phyloP scores from a whole-genome alignment of 257 asterid genomes.

The Solanum bukasovii region DNA sequence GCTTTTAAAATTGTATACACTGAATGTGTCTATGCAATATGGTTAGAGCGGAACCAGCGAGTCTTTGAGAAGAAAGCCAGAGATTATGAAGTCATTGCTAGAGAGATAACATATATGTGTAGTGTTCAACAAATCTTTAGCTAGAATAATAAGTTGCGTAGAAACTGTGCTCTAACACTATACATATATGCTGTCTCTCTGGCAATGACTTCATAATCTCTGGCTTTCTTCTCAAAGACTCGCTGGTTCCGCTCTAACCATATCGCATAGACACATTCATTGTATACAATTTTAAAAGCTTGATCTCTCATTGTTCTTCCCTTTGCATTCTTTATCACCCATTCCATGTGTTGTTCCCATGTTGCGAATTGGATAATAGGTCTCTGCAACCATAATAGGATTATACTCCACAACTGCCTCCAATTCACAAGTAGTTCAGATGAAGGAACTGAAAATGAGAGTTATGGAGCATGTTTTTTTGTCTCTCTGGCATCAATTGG shows the following conservation, averaged over 20 bases:
- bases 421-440: neutral
- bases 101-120: neutral
- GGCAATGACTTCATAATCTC: no score
- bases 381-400: neutral
- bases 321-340: neutral
- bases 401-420: neutral
- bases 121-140: neutral
- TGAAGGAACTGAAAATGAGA: neutral
- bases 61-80: neutral
- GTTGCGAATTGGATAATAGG: neutral
- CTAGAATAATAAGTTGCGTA: neutral
- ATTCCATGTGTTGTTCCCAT: neutral
- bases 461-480: no score
- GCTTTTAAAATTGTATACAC: neutral
- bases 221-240: no score
- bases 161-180: neutral
- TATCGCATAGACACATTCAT: no score
- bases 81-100: neutral
- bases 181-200: no score
- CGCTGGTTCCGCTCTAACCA: no score
- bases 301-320: neutral
- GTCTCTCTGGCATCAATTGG: no score
- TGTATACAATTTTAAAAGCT: no score
- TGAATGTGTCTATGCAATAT: neutral
- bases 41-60: neutral